Base-by-base conservation (phyloP, 1,284 basidiomycete genomes). In the Fomitopsis palustris region DNA sequence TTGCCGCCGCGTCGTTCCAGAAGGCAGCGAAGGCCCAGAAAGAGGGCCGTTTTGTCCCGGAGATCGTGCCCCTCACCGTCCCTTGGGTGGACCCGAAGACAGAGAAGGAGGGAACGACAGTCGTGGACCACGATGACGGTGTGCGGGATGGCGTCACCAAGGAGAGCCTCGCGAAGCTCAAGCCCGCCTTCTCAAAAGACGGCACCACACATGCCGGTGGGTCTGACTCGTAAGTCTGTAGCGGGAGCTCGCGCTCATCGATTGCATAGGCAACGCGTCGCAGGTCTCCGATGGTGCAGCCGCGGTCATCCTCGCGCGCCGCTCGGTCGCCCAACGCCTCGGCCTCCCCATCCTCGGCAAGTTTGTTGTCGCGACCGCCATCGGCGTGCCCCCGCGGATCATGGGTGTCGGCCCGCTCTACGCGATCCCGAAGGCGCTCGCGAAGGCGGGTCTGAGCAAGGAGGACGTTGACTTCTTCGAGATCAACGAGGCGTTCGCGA, bases 251-350 rank as follows among this genome's bases (percentile, higher is more conserved):
- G 35, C 16, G 35, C 17, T 39, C 9, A 39, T 29, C 53, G n/a
- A 10, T 16, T 29, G 25, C 39, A n/a, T 59, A 83, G 85, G 88
- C 38, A 98, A 96, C 74, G 93, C 95, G 1, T 95, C 92, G 25
- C 96, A 98, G 74, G 87, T 99, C 52, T 95, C 94, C n/a, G 97
- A 99, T 70, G 96, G 96, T 62, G 96, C 96, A 23, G 95, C 96
- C 53, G 96, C 96, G 0, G 95, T 98, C 53, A 77, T 99, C 57
- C 87, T 98, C 59, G 84, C 93, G 37, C 85, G 94, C 61, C 87
- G 96, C 58, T 92, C 89, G 29, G 84, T 89, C 38, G 96, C 96
- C 19, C 89, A 92, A 76, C 90, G 89, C 70, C 88, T 96, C 62
- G 91, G 93, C 45, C 82, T 99, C 39, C 94, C 95, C 51, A 91